Evolutionary conservation across 176 grass and related monocot species (phyloP), one percentile per base, ranked within the genome.

Genomic region (Dendrocalamus sinicus): DNA sequence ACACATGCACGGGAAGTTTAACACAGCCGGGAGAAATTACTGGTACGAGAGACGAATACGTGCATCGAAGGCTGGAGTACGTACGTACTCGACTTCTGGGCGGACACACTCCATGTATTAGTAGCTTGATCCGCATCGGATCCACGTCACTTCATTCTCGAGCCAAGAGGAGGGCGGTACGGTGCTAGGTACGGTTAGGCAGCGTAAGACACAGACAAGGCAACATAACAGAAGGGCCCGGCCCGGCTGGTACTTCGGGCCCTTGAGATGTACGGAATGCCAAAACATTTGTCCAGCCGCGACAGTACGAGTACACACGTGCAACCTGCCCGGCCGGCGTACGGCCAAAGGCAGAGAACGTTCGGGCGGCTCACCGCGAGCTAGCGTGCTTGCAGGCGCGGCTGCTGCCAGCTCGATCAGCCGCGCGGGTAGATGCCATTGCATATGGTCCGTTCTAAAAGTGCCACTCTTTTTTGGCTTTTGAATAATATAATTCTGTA

Each of bases 71-170:
- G 54, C 37, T 17, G 54, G 81, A 4, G 53, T 10, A 32, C 11
- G 45, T 7, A n/a, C 24, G 61, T 30, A 63, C 60, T 8, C 2
- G 6, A 1, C 65, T 12, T 39, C 13, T 39, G 79, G 79, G 1
- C 51, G 61, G 53, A 8, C 17, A n/a, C 60, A 15, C 80, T 30
- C 23, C 80, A 79, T 86, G 79, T 50, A 78, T 39, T 79, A 53
- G 1, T 28, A 50, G 52, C 50, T 73, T 73, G 68, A 22, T 57
- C 73, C 22, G 44, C 24, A 54, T 41, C 80, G 72, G 80, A 64
- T 55, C 80, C 3, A 35, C 32, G 0, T 35, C 44, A 16, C 32
- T 76, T 47, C 87, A 84, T 84, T 80, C 81, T 84, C 68, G 68
- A 79, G 65, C 20, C 73, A 83, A 83, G 86, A 55, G 19, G 11